These are phyloP conservation scores for Ceratocystis papillata DNA, from an alignment of 2,329 filamentous ascomycete genomes.

Conservation along the genomic window DNA sequence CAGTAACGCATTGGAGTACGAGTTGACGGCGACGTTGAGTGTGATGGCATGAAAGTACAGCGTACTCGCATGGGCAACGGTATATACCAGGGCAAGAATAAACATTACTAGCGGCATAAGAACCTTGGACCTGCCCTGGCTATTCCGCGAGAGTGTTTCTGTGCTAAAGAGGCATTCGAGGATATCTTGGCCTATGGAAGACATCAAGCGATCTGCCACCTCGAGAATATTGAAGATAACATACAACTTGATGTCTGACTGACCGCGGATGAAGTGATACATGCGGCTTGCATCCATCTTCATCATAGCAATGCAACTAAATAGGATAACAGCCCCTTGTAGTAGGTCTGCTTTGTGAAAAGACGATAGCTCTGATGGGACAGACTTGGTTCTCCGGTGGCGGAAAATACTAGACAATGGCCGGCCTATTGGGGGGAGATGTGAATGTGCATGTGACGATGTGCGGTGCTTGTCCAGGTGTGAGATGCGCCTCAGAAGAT, in stretches of 20 bases:
- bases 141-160: slow-evolving; percentile 79
- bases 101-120: slow-evolving; percentile 87
- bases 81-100: slow-evolving; percentile 72
- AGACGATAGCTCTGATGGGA: slow-evolving; percentile 70
- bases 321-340: slow-evolving; percentile 78
- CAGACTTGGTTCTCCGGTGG: slow-evolving; percentile 70
- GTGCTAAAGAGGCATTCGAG: slow-evolving; percentile 90
- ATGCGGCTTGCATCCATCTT: slow-evolving; percentile 89
- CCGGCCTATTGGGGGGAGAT: slow-evolving; percentile 17
- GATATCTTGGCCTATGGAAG: slow-evolving; percentile 88
- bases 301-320: slow-evolving; percentile 76
- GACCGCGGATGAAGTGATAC: slow-evolving; percentile 94
- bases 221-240: slow-evolving; percentile 98
- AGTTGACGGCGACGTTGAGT: slow-evolving; percentile 95
- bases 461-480: slow-evolving; percentile 26
- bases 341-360: slow-evolving; percentile 93
- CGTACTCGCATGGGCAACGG: slow-evolving; percentile 72
- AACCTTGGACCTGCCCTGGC: slow-evolving; percentile 82
- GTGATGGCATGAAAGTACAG: slow-evolving; percentile 97
- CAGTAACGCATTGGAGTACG: slow-evolving; percentile 89
- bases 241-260: slow-evolving; percentile 95
- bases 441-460: slow-evolving; percentile 31
- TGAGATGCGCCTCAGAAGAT: slow-evolving; percentile 21
- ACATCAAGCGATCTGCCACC: slow-evolving; percentile 78
- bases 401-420: slow-evolving; percentile 30